Evolutionary conservation across 2,329 filamentous ascomycete genomes (phyloP).

Genomic region (Hansfordia pulvinata): DNA sequence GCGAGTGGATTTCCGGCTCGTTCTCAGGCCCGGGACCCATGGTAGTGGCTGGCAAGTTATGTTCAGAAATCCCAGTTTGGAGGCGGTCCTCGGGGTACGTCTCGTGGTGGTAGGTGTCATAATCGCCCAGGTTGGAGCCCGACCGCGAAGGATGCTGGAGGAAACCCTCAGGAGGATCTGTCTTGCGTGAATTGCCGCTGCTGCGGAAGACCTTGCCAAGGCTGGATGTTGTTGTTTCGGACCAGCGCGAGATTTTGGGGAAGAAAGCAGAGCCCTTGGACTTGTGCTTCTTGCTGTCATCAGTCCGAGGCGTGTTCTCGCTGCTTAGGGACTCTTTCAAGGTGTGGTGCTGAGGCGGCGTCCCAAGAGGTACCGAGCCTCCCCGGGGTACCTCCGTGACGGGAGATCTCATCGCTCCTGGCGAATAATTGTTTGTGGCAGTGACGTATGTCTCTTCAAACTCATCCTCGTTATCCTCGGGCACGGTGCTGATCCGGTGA

Average conservation of each 20-base stretch:
- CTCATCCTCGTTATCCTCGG: conserved; percentile 68
- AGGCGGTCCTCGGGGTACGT: conserved; percentile 48
- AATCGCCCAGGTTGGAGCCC: conserved; percentile 58
- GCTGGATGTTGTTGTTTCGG: conserved; percentile 86
- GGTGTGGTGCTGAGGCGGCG: conserved; percentile 38
- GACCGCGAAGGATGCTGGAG: conserved; percentile 55
- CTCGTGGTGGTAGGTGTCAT: conserved; percentile 44
- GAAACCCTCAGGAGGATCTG: conserved; percentile 48
- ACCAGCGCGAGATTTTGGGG: conserved; percentile 94
- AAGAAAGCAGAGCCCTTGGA: conserved; percentile 72
- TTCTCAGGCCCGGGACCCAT: too few relatives aligned
- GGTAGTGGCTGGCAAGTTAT: conserved; percentile 23
- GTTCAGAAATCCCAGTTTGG: conserved; percentile 40
- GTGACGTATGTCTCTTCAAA: conserved; percentile 28
- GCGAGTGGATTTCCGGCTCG: too few relatives aligned
- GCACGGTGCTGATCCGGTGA: conserved; percentile 81
- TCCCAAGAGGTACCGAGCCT: conserved; percentile 39
- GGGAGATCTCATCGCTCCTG: conserved; percentile 48
- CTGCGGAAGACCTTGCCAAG: conserved; percentile 65
- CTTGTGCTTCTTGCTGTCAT: conserved; percentile 79
- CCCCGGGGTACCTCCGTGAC: conserved; percentile 37
- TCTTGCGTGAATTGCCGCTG: conserved; percentile 42
- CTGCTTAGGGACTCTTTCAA: conserved; percentile 43
- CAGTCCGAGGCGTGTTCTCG: conserved; percentile 65
- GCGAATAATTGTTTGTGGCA: conserved; percentile 36